Base-by-base conservation (phyloP, 2,329 filamentous ascomycete species). In the Colletotrichum tamarilloi region DNA sequence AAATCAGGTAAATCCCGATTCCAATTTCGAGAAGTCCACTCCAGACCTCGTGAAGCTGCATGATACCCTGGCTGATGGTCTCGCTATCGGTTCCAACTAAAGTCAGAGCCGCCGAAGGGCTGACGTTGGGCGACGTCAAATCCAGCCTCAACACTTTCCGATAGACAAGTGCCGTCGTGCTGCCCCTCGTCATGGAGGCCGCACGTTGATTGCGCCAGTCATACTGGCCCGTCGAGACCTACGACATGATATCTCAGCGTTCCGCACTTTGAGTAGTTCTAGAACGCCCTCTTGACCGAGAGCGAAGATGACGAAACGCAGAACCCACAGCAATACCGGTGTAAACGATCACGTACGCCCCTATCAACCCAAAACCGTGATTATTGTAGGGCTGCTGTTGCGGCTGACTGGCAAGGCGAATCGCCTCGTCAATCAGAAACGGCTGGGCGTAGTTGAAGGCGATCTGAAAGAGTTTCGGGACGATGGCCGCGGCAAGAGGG, bases 61-160 rank as follows among this genome's bases (percentile, higher is more conserved):
- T 63, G 22, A 78, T 74, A 26, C 64, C 76, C 35, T 74, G 74
- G 5, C 72, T 75, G 65, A 81, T 78, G 19, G 73, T 75, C 53
- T 80, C 77, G 30, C 77, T 74, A 49, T 81, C 79, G 16, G 79
- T 78, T 2, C 78, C 76, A 22, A 80, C 74, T 56, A 81, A 57
- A 1, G 78, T 79, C 67, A 80, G 66, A 8, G 77, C 79, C 5
- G 75, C 74, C 1, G 76, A 74, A 6, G 75, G 64, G 55, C 72
- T 76, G 26, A 77, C 52, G 62, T 75, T 67, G 5, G 76, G 76
- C 19, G 75, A 76, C 8, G 74, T 67, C 22, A 76, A 52, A 22
- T 77, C 75, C 2, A 78, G 59, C 1, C 63, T 67, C 22, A 78
- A 38, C 1, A 77, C 73, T 65, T 81, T 79, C 9, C 75, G 64